Evolutionary conservation across 2,329 filamentous ascomycete genomes (phyloP).

Genomic region (Pleomassaria siparia): DNA sequence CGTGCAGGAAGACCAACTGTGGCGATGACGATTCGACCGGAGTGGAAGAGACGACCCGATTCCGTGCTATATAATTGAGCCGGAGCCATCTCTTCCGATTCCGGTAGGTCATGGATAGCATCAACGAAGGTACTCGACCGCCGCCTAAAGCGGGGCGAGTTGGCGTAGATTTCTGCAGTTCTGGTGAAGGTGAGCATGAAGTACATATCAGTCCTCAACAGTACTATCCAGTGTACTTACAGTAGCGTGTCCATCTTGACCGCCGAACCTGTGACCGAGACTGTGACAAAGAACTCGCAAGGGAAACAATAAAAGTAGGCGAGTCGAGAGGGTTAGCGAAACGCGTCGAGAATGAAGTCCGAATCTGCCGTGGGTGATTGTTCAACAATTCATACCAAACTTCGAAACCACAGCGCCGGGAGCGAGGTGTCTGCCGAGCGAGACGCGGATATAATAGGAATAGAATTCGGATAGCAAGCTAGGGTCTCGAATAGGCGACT

Average conservation of each 20-base stretch:
- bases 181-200: constrained; percentile 50
- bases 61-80: constrained; percentile 98
- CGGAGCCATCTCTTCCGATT: constrained; percentile 82
- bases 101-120: constrained; percentile 89
- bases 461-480: background rate
- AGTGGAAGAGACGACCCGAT: constrained; percentile 95
- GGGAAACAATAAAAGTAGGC: constrained; percentile 7
- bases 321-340: background rate
- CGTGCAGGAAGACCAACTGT: constrained; percentile 94
- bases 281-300: background rate
- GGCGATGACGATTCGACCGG: constrained; percentile 93
- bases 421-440: constrained; percentile 8
- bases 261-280: background rate
- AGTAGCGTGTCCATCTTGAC: constrained; percentile 62
- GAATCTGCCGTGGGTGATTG: background rate
- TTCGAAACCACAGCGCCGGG: constrained; percentile 14
- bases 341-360: background rate
- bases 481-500: background rate
- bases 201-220: too few species aligned
- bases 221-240: constrained; percentile 48
- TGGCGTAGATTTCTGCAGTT: constrained; percentile 89
- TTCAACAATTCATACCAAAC: constrained; percentile 14
- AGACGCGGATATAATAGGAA: too few species aligned
- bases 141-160: constrained; percentile 84
- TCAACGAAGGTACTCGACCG: constrained; percentile 96